phyloP scores from a whole-genome alignment of 768 basidiomycete species.

The Termitomyces sp. region DNA sequence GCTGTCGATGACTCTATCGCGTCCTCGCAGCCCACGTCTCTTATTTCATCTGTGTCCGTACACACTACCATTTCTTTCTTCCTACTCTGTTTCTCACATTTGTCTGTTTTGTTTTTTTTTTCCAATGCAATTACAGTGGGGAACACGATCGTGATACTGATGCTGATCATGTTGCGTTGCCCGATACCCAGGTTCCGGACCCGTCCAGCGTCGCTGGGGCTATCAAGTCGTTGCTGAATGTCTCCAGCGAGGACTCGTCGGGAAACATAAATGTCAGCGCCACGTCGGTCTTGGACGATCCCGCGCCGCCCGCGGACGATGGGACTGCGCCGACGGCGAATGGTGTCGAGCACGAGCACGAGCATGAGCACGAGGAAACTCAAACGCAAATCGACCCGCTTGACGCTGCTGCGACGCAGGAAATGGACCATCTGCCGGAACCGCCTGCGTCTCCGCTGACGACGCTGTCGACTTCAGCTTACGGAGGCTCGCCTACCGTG shows the following conservation, averaged over 20 bases:
- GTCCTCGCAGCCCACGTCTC: conserved; percentile 19
- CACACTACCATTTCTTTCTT: conserved; percentile 34
- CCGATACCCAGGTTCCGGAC: conserved; percentile 37
- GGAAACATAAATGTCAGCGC: too few relatives aligned
- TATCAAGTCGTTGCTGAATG: not conserved
- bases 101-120: conserved; percentile 25
- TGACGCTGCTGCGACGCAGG: conserved; percentile 18
- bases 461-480: conserved; percentile 40
- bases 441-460: conserved; percentile 55
- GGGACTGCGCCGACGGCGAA: conserved; percentile 14
- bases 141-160: conserved; percentile 24
- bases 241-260: not conserved
- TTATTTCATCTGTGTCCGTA: conserved; percentile 44
- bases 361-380: conserved; percentile 15
- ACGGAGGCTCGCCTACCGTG: conserved; percentile 41
- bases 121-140: conserved; percentile 28
- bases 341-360: conserved; percentile 6
- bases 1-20: conserved; percentile 13
- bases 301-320: conserved; percentile 12
- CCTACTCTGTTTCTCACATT: conserved; percentile 32
- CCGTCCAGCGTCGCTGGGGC: not conserved
- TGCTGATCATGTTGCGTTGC: conserved; percentile 30
- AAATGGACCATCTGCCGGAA: conserved; percentile 48
- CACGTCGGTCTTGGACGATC: too few relatives aligned
- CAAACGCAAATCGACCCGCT: conserved; percentile 15